These are phyloP conservation scores for Penicillium sp. DNA, from an alignment of 2,329 filamentous ascomycete species.

Conservation along the genomic window DNA sequence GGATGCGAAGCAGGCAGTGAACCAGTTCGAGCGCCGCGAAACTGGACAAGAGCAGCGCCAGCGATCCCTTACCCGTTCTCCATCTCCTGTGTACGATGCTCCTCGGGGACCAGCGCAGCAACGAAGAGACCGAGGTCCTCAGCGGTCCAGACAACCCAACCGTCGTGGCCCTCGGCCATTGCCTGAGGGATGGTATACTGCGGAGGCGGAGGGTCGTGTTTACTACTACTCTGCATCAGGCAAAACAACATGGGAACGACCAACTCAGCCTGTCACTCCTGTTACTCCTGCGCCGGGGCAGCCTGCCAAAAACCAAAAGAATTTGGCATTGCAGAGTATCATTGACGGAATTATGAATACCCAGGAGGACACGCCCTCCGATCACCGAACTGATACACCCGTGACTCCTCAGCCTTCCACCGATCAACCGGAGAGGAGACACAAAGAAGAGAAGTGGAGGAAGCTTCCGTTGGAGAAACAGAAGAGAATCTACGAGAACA, in stretches of 20 bases:
- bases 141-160: slow-evolving; percentile 54
- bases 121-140: slow-evolving; percentile 59
- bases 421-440: slow-evolving; percentile 51
- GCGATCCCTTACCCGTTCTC: slow-evolving; percentile 53
- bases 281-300: slow-evolving; percentile 42
- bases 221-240: slow-evolving; percentile 86
- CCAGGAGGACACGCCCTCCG: slow-evolving; percentile 54
- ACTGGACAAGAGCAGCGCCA: slow-evolving; percentile 49
- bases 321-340: slow-evolving; percentile 76
- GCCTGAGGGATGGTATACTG: slow-evolving; percentile 81
- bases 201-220: slow-evolving; percentile 64
- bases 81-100: slow-evolving; percentile 46
- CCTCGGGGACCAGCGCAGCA: slow-evolving; percentile 46
- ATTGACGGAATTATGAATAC: slow-evolving; percentile 79
- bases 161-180: slow-evolving; percentile 59
- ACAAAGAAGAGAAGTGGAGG: slow-evolving; percentile 50
- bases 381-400: slow-evolving; percentile 54
- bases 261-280: slow-evolving; percentile 66
- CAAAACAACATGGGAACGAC: slow-evolving; percentile 76
- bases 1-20: slow-evolving; percentile 53
- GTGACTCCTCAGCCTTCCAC: slow-evolving; percentile 60
- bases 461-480: slow-evolving; percentile 66
- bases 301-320: slow-evolving; percentile 66
- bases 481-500: slow-evolving; percentile 93
- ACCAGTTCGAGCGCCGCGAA: slow-evolving; percentile 61